A percentile compares a stretch with the other conserved stretches of the same genome.
Evolutionary conservation across 768 basidiomycete species (phyloP).

Genomic region (Tylopilus sp.): DNA sequence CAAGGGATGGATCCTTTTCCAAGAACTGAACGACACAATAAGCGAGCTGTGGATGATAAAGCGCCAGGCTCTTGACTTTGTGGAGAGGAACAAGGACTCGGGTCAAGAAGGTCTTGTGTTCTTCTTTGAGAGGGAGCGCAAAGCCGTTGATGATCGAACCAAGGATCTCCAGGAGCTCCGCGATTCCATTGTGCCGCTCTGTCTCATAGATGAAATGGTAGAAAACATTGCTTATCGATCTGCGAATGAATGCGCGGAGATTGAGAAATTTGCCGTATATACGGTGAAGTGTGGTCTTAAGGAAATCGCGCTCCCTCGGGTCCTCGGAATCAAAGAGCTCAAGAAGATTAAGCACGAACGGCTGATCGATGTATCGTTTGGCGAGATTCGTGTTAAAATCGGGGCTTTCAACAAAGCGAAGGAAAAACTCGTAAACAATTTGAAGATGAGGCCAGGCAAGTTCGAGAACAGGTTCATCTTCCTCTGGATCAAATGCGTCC

Average conservation of each 20-base stretch:
- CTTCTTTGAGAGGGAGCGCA: conserved; percentile 95
- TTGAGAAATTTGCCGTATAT: conserved; percentile 99
- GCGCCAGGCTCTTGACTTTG: conserved; percentile 95
- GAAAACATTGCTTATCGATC: conserved; percentile 99
- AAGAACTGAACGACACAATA: conserved; percentile 99
- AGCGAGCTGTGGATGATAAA: conserved; percentile 98
- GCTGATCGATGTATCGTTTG: conserved; percentile 95
- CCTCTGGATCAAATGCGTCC: conserved; percentile 98
- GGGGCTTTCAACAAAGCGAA: conserved; percentile 94
- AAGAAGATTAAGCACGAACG: conserved; percentile 92
- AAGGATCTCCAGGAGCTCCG: conserved; percentile 95
- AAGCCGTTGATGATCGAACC: conserved; percentile 99
- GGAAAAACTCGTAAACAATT: conserved; percentile 99
- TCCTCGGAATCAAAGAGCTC: conserved; percentile 99
- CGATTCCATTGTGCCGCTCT: conserved; percentile 98
- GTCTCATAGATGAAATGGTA: conserved; percentile 99
- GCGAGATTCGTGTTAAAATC: conserved; percentile 99
- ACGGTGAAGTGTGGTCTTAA: conserved; percentile 97
- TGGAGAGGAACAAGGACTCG: conserved; percentile 93
- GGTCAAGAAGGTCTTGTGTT: conserved; percentile 97
- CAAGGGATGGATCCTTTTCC: conserved; percentile 90
- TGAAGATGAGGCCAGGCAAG: conserved; percentile 99
- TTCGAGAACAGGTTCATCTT: conserved; percentile 98
- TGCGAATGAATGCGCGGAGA: conserved; percentile 95
- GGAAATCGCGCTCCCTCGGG: conserved; percentile 96